Percentiles rank a stretch among this genome's conserved stretches.
Conservation (phyloP, 495 filamentous ascomycete species). For the Alectoria sarmentosa region DNA sequence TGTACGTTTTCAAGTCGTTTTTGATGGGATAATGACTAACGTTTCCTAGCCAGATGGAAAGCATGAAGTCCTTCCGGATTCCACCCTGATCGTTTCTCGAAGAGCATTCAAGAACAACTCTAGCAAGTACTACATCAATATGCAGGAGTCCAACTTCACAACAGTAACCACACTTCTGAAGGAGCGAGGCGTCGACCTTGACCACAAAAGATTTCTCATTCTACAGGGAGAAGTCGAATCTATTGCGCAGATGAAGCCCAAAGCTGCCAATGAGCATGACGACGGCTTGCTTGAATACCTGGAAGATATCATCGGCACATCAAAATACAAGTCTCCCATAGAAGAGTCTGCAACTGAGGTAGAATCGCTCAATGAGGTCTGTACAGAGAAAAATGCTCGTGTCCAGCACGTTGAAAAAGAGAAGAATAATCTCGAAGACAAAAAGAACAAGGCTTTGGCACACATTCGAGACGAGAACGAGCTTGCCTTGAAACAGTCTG, state of each 20-base stretch:
- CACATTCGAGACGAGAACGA: slow-evolving; percentile 93
- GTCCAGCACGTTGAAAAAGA: slow-evolving; percentile 99
- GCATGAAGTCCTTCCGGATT: slow-evolving; percentile 68
- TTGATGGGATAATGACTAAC: slow-evolving; percentile 22
- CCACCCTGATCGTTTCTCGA: slow-evolving; percentile 78
- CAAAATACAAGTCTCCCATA: slow-evolving; percentile 94
- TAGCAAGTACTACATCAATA: slow-evolving; percentile 96
- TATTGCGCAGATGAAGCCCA: slow-evolving; percentile 98
- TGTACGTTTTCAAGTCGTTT: slow-evolving; percentile 27
- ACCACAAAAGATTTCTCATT: slow-evolving; percentile 97
- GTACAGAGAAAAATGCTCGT: slow-evolving; percentile 84
- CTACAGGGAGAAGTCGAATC: slow-evolving; percentile 97
- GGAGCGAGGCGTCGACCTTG: slow-evolving; percentile 84
- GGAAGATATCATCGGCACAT: slow-evolving; percentile 97
- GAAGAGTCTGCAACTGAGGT: slow-evolving; percentile 86
- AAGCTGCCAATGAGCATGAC: slow-evolving; percentile 88
- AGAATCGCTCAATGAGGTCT: slow-evolving; percentile 88
- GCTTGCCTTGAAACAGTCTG: slow-evolving; percentile 75
- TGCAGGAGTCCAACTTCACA: slow-evolving; percentile 80
- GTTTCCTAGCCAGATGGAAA: slow-evolving; percentile 53
- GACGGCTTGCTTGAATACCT: slow-evolving; percentile 95
- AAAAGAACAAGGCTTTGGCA: slow-evolving; percentile 88
- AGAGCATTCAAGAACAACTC: slow-evolving; percentile 96
- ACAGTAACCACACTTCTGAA: slow-evolving; percentile 82
- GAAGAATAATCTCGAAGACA: slow-evolving; percentile 82